Evolutionary conservation across 2,329 filamentous ascomycete species (phyloP), one percentile per base, ranked within the genome.

Genomic region (Epichloe coenophiala): DNA sequence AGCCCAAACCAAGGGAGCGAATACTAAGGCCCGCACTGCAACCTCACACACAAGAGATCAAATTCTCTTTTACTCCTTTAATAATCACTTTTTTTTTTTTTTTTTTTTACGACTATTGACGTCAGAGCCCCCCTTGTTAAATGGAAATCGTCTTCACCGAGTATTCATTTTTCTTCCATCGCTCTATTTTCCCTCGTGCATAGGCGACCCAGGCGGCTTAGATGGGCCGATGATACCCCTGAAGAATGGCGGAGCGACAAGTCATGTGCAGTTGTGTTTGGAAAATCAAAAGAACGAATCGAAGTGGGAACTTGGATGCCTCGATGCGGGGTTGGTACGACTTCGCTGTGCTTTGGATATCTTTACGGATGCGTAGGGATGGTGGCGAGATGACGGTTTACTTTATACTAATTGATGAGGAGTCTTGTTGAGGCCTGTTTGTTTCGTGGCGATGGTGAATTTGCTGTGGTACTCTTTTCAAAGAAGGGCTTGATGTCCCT

Each of bases 1-100:
- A 69, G 66, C 45, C 67, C 67, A 1, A 59, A 54, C 27, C 60
- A 57, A 7, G 61, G 60, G 40, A 66, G 63, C 55, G 62, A 66
- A 49, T 63, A 60, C 47, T 64, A 58, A 31, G 44, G 19, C 33
- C n/a, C 4, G 7, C 35, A n/a, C 27, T 37, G 21, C 9, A 31
- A 3, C 13, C 15, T 7, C 42, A 6, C 4, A n/a, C 4, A 31
- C 27, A 11, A 31, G 27, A 31, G 27, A 31, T 31, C 8, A 31
- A 31, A 15, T 31, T 31, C 27, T 21, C 23, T n/a, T 9, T 7
- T 44, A 15, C 31, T 31, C 27, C 27, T 44, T 33, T 8, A 33
- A 33, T 44, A 15, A 15, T 31, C 12, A 31, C 8, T 44, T 17
- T 11, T 31, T 35, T 23, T 23, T 5, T 27, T 27, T 27, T 9